Conservation (phyloP, 2,329 filamentous ascomycete genomes). For the Ophiostoma sp. region DNA sequence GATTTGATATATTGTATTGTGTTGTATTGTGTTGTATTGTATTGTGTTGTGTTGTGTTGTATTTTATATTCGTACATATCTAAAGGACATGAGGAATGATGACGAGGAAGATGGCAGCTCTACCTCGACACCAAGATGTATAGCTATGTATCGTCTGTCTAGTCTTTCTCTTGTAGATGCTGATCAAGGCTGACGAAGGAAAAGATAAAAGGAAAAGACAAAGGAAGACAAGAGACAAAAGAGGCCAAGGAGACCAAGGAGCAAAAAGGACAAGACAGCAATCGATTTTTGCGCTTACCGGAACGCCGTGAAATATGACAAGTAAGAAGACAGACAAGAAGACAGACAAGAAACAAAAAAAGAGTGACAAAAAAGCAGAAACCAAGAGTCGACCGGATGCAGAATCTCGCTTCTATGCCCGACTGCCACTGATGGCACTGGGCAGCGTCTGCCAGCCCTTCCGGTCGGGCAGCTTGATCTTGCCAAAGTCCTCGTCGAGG, state of each 20-base stretch:
- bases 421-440: constrained; percentile 39
- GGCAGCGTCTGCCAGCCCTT: constrained; percentile 51
- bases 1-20: background rate
- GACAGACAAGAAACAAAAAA: background rate
- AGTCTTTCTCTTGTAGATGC: background rate
- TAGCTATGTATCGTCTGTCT: constrained; percentile 9
- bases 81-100: no score
- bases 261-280: no score
- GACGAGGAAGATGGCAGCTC: no score
- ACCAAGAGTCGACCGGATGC: background rate
- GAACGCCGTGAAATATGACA: background rate
- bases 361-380: background rate
- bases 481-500: constrained; percentile 87
- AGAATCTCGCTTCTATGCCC: constrained; percentile 1
- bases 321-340: background rate
- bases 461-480: constrained; percentile 55
- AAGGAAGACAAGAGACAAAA: constrained; percentile 8
- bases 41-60: background rate
- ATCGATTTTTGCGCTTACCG: constrained; percentile 6
- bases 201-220: background rate
- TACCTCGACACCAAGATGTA: no score
- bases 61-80: no score
- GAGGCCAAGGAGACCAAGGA: background rate
- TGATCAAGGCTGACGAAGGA: background rate
- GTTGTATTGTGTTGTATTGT: background rate